Evolutionary conservation across 306 rosid genomes (phyloP).

Genomic region (Cicer judaicum): DNA sequence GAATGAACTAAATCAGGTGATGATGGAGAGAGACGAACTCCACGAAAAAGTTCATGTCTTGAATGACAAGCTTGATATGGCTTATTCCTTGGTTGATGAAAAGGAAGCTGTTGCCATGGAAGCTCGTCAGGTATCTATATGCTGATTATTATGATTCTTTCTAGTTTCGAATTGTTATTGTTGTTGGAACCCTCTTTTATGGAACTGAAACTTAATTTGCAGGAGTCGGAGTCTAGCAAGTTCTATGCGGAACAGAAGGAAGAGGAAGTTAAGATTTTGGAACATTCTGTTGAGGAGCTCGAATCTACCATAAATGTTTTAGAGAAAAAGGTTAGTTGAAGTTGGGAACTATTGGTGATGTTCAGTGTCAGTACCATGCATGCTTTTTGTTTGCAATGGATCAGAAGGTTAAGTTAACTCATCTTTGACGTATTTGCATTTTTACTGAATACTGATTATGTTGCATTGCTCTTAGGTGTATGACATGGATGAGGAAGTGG

Average conservation of each 20-base stretch:
- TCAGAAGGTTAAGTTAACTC: constrained; percentile 15
- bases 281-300: constrained; percentile 91
- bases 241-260: constrained; percentile 86
- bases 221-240: constrained; percentile 90
- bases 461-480: constrained; percentile 54
- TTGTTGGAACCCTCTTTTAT: constrained; percentile 36
- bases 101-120: constrained; percentile 85
- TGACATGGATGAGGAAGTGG: constrained; percentile 91
- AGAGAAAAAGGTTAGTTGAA: constrained; percentile 79
- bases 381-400: constrained; percentile 31
- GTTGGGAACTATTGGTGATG: constrained; percentile 22
- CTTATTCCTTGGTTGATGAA: constrained; percentile 80
- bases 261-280: constrained; percentile 93
- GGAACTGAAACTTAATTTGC: constrained; percentile 43
- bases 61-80: constrained; percentile 79
- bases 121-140: constrained; percentile 76
- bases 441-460: constrained; percentile 18
- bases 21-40: constrained; percentile 76
- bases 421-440: constrained; percentile 23
- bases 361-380: constrained; percentile 1
- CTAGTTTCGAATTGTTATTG: constrained; percentile 28
- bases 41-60: constrained; percentile 63
- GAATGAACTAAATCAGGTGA: constrained; percentile 64
- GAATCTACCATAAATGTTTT: constrained; percentile 90
- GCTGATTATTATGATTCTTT: constrained; percentile 39